Percentiles rank a stretch among this genome's conserved stretches.
These are phyloP conservation scores for Elsinoe perseae DNA, from an alignment of 2,329 filamentous ascomycete genomes.

Conservation along the genomic window DNA sequence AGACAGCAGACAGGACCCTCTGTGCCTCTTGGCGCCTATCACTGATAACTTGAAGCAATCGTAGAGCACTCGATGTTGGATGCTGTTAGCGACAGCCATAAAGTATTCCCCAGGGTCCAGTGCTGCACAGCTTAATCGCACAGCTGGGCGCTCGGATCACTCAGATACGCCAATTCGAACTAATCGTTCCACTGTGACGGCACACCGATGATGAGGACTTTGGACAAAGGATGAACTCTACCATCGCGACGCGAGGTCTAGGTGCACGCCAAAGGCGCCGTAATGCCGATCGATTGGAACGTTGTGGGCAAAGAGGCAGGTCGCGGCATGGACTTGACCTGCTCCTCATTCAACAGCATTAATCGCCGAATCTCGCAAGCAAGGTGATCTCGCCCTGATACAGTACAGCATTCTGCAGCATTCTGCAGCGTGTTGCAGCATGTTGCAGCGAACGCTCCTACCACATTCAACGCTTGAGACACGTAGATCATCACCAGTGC, in stretches of 20 bases:
- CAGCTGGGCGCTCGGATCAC: not conserved
- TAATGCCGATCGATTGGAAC: not conserved
- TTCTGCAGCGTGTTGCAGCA: not conserved
- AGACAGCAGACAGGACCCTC: not conserved
- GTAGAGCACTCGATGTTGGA: not conserved
- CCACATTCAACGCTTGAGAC: not conserved
- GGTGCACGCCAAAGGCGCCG: conserved; percentile 1
- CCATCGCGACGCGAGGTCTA: not conserved
- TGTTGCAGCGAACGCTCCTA: not conserved
- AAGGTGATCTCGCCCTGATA: not conserved
- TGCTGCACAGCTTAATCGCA: not conserved
- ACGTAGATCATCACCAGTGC: not conserved
- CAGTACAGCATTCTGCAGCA: not conserved
- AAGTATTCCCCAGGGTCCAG: conserved; percentile 2
- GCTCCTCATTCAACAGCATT: not conserved
- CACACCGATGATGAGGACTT: not conserved
- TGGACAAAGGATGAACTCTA: not conserved
- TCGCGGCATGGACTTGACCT: not conserved
- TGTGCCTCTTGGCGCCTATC: not conserved
- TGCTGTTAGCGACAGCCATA: not conserved
- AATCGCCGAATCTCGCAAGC: not conserved
- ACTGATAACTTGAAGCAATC: not conserved
- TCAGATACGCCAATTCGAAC: not conserved
- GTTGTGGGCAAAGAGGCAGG: no score
- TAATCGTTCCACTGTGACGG: conserved; percentile 1